Evolutionary conservation across 768 basidiomycete genomes (phyloP), one percentile per base, ranked within the genome.

Genomic region (Boletus reticulatus): DNA sequence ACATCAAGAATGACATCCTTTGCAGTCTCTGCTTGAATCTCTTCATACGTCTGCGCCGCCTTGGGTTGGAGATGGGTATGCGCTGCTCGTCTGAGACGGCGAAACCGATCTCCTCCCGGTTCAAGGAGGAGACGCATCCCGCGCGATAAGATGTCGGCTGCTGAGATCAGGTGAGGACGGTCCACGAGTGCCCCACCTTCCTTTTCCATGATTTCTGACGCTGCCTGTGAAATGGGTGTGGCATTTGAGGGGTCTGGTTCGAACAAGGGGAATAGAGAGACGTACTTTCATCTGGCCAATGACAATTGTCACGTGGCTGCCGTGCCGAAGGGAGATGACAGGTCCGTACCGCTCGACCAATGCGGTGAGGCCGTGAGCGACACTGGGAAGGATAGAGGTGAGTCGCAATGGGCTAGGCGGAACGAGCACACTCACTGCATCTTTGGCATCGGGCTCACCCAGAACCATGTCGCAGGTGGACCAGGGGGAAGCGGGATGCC

Each of bases 181-280:
- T 85, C 83, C 0, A 74, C 76, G 14, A 80, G 69, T 0, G 71
- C 60, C 0, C 76, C 78, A 0, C 84, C 82, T 60, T 83, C 79
- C 44, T 80, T 80, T 64, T 84, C 84, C 81, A 85, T 80, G 52
- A 85, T 78, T 5, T 84, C 81, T 0, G 79, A 71, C 0, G 82
- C 82, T 4, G 78, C 78, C 65, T 84, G 72, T 78, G 76, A 51
- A 80, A 75, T 2, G 29, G n/a, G 32, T 80, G 76, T 2, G 78
- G 71, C 0, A 76, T 77, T 12, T 36, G 14, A 19, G 36, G 17
- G 1, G 7, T 6, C 29, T 32, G 14, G 32, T 13, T 20, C 22
- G 11, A 41, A 17, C 36, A 39, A 16, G 7, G 34, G 17, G 11
- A 27, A n/a, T 6, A n/a, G 29, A 8, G 12, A 19, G 34, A 38